phyloP scores from a whole-genome alignment of 306 rosid species.

The Chamaecrista fasciculata region DNA sequence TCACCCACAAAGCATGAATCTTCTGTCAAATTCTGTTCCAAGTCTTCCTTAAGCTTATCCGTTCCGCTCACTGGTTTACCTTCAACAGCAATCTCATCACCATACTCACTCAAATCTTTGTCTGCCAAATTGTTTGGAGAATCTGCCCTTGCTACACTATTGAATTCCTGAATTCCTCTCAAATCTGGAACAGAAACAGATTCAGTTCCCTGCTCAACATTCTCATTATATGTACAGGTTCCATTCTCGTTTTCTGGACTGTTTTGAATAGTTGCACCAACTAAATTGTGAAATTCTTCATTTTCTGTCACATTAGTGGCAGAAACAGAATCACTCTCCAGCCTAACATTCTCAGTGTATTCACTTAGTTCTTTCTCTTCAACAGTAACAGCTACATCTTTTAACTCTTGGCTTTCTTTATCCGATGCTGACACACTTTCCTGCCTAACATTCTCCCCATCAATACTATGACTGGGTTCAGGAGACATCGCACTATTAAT shows the following conservation, averaged over 20 bases:
- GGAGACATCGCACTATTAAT: not conserved
- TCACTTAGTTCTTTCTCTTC: not conserved
- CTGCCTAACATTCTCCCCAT: not conserved
- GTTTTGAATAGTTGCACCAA: not conserved
- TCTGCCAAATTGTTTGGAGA: conserved; percentile 24
- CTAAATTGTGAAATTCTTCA: not conserved
- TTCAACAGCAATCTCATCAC: conserved; percentile 24
- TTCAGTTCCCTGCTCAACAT: conserved; percentile 15
- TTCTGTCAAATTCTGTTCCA: conserved; percentile 11
- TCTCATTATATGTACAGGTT: not conserved
- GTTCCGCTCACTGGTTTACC: conserved; percentile 3
- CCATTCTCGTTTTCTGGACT: not conserved
- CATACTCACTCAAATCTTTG: conserved; percentile 2
- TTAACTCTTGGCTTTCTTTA: not conserved
- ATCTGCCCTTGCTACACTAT: not conserved
- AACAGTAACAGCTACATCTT: not conserved
- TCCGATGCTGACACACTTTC: conserved; percentile 8
- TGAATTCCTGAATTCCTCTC: not conserved
- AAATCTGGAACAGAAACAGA: conserved; percentile 8
- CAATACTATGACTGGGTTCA: not conserved
- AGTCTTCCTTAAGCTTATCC: conserved; percentile 22
- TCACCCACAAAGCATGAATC: not conserved
- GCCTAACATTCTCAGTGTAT: not conserved
- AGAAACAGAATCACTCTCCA: not conserved
- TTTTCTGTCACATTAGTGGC: not conserved